Percentiles rank a stretch among this genome's conserved stretches.
Conservation (phyloP, 352 stramenopile genomes). For the Phytophthora lateralis region DNA sequence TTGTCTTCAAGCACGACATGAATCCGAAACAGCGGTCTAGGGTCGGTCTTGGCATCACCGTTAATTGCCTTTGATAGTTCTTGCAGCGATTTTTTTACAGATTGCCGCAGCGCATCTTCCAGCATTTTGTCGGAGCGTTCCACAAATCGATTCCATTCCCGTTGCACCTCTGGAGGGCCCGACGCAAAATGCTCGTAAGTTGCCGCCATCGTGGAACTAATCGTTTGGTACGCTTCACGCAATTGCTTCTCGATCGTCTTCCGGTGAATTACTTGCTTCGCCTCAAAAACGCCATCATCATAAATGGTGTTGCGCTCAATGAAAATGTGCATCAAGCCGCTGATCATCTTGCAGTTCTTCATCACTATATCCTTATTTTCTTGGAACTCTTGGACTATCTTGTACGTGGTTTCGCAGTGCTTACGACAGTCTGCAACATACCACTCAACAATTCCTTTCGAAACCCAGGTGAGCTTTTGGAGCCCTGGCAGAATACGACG, state of each 20-base stretch:
- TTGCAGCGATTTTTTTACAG: constrained; percentile 95
- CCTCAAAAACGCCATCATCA: constrained; percentile 93
- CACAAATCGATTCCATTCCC: constrained; percentile 93
- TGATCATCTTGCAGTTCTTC: constrained; percentile 91
- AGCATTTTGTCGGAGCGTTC: constrained; percentile 91
- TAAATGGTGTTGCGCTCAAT: constrained; percentile 95
- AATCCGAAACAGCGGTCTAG: constrained; percentile 92
- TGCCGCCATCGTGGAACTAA: constrained; percentile 90
- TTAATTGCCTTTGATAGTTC: constrained; percentile 95
- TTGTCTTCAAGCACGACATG: constrained; percentile 94
- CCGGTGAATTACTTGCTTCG: constrained; percentile 91
- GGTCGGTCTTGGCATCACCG: constrained; percentile 91
- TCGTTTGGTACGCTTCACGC: constrained; percentile 80
- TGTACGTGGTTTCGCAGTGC: constrained; percentile 88
- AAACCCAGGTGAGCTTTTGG: constrained; percentile 94
- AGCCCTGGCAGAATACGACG: constrained; percentile 92
- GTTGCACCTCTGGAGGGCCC: constrained; percentile 89
- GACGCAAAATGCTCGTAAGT: constrained; percentile 93
- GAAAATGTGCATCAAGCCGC: constrained; percentile 88
- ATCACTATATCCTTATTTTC: constrained; percentile 89
- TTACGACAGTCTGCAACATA: constrained; percentile 92
- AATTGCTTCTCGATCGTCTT: constrained; percentile 80
- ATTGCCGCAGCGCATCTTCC: constrained; percentile 90
- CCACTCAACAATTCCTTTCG: constrained; percentile 92
- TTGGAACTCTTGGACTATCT: constrained; percentile 90